phyloP scores from a whole-genome alignment of 768 basidiomycete species.

The Candolleomyces aberdarensis region DNA sequence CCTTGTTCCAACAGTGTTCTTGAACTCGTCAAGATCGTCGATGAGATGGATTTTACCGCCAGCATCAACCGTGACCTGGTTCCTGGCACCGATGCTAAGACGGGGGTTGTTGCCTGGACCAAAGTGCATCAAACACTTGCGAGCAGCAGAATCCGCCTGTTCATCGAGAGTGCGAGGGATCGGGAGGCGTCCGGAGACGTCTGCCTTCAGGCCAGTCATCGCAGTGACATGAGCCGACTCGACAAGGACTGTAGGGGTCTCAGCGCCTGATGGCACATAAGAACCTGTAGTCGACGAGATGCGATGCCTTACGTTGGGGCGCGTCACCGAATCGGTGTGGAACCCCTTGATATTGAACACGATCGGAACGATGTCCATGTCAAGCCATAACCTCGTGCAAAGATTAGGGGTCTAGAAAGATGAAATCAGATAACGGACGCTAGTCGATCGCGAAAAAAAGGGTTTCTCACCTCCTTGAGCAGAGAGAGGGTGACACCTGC shows the following conservation, averaged over 20 bases:
- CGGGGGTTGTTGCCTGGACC: conserved; percentile 84
- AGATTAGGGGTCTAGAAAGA: conserved; percentile 63
- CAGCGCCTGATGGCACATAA: conserved; percentile 71
- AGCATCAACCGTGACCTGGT: conserved; percentile 86
- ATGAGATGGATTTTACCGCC: conserved; percentile 83
- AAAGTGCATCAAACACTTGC: conserved; percentile 81
- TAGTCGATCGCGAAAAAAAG: conserved; percentile 11
- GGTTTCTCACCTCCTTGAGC: conserved; percentile 55
- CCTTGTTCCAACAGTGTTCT: conserved; percentile 66
- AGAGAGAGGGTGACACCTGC: conserved; percentile 73
- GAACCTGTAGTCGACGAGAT: conserved; percentile 79
- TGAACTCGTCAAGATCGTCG: conserved; percentile 78
- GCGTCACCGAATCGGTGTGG: conserved; percentile 76
- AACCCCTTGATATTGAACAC: conserved; percentile 28
- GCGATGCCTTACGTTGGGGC: conserved; percentile 79
- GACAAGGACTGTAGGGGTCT: conserved; percentile 70
- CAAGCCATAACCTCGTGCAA: conserved; percentile 83
- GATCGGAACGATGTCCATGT: conserved; percentile 73
- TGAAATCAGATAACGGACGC: conserved; percentile 16
- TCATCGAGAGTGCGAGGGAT: conserved; percentile 78
- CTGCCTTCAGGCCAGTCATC: conserved; percentile 39
- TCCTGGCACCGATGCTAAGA: conserved; percentile 75
- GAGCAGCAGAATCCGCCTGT: conserved; percentile 83
- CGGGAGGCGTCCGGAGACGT: conserved; percentile 57
- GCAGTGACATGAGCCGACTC: conserved; percentile 52